Base-by-base conservation (phyloP, 768 basidiomycete genomes). In the Glaciozyma antarctica region DNA sequence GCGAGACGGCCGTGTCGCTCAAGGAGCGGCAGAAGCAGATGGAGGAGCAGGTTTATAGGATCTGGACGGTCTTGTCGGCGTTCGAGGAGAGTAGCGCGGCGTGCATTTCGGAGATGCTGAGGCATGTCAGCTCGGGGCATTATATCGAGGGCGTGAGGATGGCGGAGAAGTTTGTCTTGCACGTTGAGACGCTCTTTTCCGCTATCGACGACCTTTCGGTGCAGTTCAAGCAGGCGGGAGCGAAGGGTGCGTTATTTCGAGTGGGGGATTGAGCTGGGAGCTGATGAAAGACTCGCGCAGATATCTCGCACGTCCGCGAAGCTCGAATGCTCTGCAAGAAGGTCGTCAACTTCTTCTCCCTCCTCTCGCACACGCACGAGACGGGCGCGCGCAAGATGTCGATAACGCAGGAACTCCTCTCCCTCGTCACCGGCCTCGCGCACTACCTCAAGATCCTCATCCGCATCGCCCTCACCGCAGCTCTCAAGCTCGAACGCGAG, bases 401-500 rank as follows among this genome's bases (percentile, higher is more conserved):
- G 59, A 93, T 98, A 86, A 97, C 93, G 22, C 90, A 97, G 77
- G 95, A 98, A 73, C 81, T 99, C 17, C 85, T 98, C 44, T 91
- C 93, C 22, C 85, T 99, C 56, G 95, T 99, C 68, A 99, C 95
- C 0, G 94, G 95, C n/a, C 82, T 99, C 44, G 95, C 95, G 8
- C 95, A 99, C 78, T 98, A 99, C 78, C 86, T 99, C 75, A 99
- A 99, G 80, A 98, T 99, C 78, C 85, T 99, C 61, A 99, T 99
- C 69, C 88, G 95, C 58, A 98, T 99, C 68, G 92, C 95, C 4
- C 81, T 99, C 54, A 97, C 95, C 0, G 93, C 92, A 9, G 90
- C 92, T 7, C 82, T 99, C 66, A 97, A 91, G 78, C 82, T 99
- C 41, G 95, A 99, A 78, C 82, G 92, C 64, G 95, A 99, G 74